phyloP scores from a whole-genome alignment of 306 rosid species.

The Oemleria cerasiformis region DNA sequence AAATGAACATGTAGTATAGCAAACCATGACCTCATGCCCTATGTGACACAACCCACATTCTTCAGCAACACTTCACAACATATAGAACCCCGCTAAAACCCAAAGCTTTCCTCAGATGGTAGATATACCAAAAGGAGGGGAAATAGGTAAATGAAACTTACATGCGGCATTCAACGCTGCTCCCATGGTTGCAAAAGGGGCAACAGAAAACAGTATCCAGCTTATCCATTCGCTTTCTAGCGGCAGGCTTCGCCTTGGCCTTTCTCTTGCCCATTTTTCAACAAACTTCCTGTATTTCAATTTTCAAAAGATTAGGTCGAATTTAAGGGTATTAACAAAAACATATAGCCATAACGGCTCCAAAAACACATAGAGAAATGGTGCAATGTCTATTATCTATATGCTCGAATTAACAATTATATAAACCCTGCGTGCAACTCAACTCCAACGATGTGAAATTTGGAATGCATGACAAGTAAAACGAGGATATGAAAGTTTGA shows the following conservation, averaged over 20 bases:
- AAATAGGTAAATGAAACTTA: slow-evolving; percentile 30
- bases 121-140: neutral
- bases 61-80: neutral
- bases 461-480: neutral
- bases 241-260: slow-evolving; percentile 89
- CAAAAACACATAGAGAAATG: neutral
- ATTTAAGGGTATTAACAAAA: neutral
- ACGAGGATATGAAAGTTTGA: neutral
- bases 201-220: slow-evolving; percentile 91
- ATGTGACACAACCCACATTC: neutral
- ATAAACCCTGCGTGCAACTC: neutral
- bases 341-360: neutral
- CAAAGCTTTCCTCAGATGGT: neutral
- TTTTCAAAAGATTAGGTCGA: neutral
- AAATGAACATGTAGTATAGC: neutral
- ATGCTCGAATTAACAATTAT: neutral
- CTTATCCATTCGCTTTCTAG: slow-evolving; percentile 94
- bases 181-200: slow-evolving; percentile 90
- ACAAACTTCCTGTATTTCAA: slow-evolving; percentile 30
- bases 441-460: neutral
- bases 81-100: neutral
- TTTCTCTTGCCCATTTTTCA: slow-evolving; percentile 92
- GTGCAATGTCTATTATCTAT: neutral
- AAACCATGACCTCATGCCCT: neutral
- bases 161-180: slow-evolving; percentile 83